Conservation (phyloP, 1,284 basidiomycete species). For the Fomitopsis schrenkii region DNA sequence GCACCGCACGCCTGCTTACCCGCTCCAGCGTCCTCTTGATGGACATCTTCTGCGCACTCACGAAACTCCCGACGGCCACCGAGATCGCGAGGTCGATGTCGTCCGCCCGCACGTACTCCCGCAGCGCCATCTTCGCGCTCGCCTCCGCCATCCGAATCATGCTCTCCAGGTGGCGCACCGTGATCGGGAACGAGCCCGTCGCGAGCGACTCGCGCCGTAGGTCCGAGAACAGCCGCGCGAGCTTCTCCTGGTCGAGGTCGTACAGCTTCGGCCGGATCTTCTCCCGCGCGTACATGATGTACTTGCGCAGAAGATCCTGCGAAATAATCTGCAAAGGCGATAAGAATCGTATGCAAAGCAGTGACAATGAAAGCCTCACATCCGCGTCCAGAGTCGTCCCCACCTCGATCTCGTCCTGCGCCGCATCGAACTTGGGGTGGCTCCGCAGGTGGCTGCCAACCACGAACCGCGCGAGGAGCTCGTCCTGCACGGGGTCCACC, state of each 20-base stretch:
- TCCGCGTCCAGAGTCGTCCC: constrained; percentile 88
- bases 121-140: constrained; percentile 96
- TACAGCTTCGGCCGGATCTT: constrained; percentile 90
- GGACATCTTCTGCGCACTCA: constrained; percentile 95
- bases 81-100: constrained; percentile 98
- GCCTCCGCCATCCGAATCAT: constrained; percentile 99
- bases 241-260: constrained; percentile 94
- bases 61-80: constrained; percentile 92
- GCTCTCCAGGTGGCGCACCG: constrained; percentile 95
- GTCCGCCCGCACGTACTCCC: constrained; percentile 94
- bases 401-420: constrained; percentile 84
- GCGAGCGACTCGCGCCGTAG: constrained; percentile 93
- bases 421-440: constrained; percentile 89
- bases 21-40: constrained; percentile 98
- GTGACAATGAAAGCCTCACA: constrained; percentile 39
- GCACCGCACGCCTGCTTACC: constrained; percentile 45
- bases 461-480: constrained; percentile 94
- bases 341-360: constrained; percentile 2
- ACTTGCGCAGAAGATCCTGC: constrained; percentile 96
- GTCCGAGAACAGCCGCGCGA: constrained; percentile 94
- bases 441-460: constrained; percentile 94
- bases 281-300: constrained; percentile 98
- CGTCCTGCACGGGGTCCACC: constrained; percentile 96
- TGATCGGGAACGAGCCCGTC: constrained; percentile 97
- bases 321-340: constrained; percentile 78